Evolutionary conservation across 2,329 filamentous ascomycete genomes (phyloP).

Genomic region (Cordyceps cateniannulata): DNA sequence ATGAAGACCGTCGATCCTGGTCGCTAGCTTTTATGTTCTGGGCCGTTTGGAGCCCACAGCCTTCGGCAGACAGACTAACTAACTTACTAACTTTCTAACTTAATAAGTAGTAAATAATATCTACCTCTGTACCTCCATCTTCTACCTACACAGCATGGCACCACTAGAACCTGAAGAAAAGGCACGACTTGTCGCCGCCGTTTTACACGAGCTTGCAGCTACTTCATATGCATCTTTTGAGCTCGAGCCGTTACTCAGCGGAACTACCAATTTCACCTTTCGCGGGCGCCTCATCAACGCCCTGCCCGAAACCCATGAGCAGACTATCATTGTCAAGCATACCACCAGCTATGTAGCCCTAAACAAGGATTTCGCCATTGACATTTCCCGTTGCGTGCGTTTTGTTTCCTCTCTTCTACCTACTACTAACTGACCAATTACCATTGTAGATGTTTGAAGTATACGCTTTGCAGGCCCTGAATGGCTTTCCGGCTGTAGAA

Average conservation of each 20-base stretch:
- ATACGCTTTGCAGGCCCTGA: background rate
- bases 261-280: constrained; percentile 1
- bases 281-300: background rate
- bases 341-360: background rate
- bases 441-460: background rate
- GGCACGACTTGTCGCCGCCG: background rate
- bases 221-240: background rate
- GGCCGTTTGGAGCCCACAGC: background rate
- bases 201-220: background rate
- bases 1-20: background rate
- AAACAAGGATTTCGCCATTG: background rate
- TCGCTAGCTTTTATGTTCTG: background rate
- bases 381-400: constrained; percentile 1
- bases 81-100: no score
- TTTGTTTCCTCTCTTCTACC: no score
- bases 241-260: background rate
- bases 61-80: no score
- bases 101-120: no score
- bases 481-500: background rate
- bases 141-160: background rate
- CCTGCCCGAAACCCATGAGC: background rate
- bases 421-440: background rate
- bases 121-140: background rate
- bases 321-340: constrained; percentile 4
- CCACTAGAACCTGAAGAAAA: background rate